Evolutionary conservation across 2,329 filamentous ascomycete species (phyloP).

Genomic region (Blastomyces emzantsi): DNA sequence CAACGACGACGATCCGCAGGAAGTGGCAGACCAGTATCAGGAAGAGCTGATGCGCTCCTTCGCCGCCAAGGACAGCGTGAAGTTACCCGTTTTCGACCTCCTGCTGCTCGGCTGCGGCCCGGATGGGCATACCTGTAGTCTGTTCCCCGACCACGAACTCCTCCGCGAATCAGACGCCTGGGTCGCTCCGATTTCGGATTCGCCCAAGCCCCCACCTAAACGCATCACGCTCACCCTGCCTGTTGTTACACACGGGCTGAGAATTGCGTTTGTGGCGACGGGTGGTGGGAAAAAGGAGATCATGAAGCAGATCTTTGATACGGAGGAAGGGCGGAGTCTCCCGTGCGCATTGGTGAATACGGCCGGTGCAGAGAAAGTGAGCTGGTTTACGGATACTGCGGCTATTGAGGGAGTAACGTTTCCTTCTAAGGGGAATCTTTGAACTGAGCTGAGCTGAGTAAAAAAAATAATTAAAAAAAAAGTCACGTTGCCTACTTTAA

Average conservation of each 20-base stretch:
- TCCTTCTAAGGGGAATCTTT: constrained; percentile 62
- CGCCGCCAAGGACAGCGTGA: constrained; percentile 85
- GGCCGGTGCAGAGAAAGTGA: constrained; percentile 72
- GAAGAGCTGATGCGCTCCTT: constrained; percentile 76
- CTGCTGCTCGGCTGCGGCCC: constrained; percentile 88
- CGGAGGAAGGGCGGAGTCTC: constrained; percentile 59
- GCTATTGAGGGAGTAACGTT: constrained; percentile 81
- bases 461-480: no score
- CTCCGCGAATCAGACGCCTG: constrained; percentile 81
- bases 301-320: constrained; percentile 84
- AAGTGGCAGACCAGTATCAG: constrained; percentile 91
- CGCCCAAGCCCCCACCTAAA: constrained; percentile 84
- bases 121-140: constrained; percentile 92
- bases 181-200: constrained; percentile 87
- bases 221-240: constrained; percentile 89
- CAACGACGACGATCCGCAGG: constrained; percentile 75
- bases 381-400: constrained; percentile 86
- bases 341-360: constrained; percentile 86
- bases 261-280: constrained; percentile 85
- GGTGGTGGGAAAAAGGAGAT: constrained; percentile 84
- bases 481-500: no score
- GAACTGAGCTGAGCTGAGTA: constrained; percentile 15
- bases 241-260: constrained; percentile 77
- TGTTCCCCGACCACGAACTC: constrained; percentile 85
- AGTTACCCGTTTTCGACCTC: constrained; percentile 89